phyloP scores from a whole-genome alignment of 352 stramenopile species.

The Peronospora destructor region DNA sequence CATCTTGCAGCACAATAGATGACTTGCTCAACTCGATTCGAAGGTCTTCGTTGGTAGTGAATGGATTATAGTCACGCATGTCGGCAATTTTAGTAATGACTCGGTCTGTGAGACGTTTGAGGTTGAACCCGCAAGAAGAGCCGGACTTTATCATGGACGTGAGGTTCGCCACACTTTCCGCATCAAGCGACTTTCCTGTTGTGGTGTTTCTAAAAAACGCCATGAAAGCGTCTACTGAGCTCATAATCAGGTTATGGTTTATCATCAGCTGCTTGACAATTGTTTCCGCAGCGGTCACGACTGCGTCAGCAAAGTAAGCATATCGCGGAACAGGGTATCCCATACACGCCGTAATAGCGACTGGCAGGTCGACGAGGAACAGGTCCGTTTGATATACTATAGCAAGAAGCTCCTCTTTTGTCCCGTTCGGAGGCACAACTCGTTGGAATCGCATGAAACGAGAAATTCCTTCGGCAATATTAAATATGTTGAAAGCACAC shows the following conservation, averaged over 20 bases:
- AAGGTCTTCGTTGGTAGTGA: slow-evolving; percentile 16
- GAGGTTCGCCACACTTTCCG: background rate
- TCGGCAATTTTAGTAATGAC: slow-evolving; percentile 7
- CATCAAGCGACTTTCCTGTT: background rate
- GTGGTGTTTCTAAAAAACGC: slow-evolving; percentile 14
- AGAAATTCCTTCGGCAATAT: background rate
- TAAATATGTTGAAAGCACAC: background rate
- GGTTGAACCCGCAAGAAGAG: slow-evolving; percentile 17
- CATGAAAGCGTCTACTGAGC: background rate
- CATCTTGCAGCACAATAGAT: slow-evolving; percentile 33
- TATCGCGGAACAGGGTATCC: slow-evolving; percentile 9
- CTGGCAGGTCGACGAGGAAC: slow-evolving; percentile 30
- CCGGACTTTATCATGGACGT: slow-evolving; percentile 17
- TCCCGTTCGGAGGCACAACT: slow-evolving; percentile 15
- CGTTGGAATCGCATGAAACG: background rate
- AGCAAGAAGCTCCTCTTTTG: slow-evolving; percentile 23
- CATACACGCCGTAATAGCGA: slow-evolving; percentile 29
- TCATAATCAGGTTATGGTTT: slow-evolving; percentile 8
- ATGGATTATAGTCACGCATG: slow-evolving; percentile 9
- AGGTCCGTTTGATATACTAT: slow-evolving; percentile 32
- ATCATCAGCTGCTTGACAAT: slow-evolving; percentile 3
- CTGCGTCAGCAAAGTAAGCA: slow-evolving; percentile 7
- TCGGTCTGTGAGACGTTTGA: slow-evolving; percentile 20
- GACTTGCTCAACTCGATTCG: slow-evolving; percentile 21
- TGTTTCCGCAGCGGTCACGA: slow-evolving; percentile 7